phyloP scores from a whole-genome alignment of 495 filamentous ascomycete genomes.

The Hypomontagnella monticulosa region DNA sequence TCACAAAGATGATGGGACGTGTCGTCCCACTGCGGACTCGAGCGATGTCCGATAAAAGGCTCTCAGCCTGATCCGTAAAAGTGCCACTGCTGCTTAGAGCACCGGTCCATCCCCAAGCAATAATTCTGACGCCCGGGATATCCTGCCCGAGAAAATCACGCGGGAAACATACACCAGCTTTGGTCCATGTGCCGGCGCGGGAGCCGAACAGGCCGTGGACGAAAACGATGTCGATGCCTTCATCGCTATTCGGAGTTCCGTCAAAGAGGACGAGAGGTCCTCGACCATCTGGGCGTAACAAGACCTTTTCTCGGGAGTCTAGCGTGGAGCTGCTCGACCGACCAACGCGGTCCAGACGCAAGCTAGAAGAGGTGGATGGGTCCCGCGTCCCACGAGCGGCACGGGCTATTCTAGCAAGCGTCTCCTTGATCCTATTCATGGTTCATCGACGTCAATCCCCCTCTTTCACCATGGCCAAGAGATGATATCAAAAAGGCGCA shows the following conservation, averaged over 20 bases:
- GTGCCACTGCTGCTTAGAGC: conserved; percentile 30
- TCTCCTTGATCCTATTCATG: conserved; percentile 49
- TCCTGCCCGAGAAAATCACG: conserved; percentile 47
- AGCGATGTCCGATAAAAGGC: conserved; percentile 39
- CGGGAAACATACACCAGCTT: conserved; percentile 45
- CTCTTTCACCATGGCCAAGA: conserved; percentile 27
- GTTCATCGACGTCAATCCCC: conserved; percentile 35
- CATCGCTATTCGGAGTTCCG: conserved; percentile 34
- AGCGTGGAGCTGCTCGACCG: conserved; percentile 44
- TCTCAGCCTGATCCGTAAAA: conserved; percentile 44
- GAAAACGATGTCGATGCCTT: conserved; percentile 47
- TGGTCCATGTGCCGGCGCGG: conserved; percentile 45
- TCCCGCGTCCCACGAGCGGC: conserved; percentile 40
- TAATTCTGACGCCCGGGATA: conserved; percentile 39
- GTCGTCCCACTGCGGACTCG: conserved; percentile 34
- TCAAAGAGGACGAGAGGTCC: conserved; percentile 44
- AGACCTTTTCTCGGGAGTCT: conserved; percentile 43
- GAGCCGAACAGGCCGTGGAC: conserved; percentile 49
- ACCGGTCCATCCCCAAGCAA: conserved; percentile 46
- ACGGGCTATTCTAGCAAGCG: conserved; percentile 47
- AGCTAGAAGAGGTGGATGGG: conserved; percentile 23
- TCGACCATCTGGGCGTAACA: conserved; percentile 40
- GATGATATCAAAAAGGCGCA: not conserved
- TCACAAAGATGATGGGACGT: conserved; percentile 52
- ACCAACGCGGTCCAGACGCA: conserved; percentile 45